Evolutionary conservation across 305 asterid genomes (phyloP).

Genomic region (Fraxinus sp.): DNA sequence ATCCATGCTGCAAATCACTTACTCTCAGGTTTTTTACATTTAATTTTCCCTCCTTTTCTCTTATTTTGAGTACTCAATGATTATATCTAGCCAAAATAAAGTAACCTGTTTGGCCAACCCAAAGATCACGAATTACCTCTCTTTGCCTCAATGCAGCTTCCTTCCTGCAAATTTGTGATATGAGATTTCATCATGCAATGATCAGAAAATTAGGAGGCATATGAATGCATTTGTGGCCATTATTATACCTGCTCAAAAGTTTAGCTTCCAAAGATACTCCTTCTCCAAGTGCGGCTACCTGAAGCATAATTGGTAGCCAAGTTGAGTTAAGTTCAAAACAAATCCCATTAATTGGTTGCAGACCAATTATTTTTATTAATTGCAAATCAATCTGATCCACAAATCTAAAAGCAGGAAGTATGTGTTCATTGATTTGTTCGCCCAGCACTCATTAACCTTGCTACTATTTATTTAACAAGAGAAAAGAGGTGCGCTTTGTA

Average conservation of each 20-base stretch:
- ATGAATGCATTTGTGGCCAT: conserved; percentile 22
- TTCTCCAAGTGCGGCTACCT: conserved; percentile 97
- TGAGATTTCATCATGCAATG: conserved; percentile 24
- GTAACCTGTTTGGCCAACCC: conserved; percentile 14
- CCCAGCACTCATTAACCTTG: background rate
- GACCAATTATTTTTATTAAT: background rate
- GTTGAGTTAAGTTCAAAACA: conserved; percentile 7
- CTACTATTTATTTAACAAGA: background rate
- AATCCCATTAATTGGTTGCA: background rate
- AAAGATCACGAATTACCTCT: conserved; percentile 58
- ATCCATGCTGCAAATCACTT: background rate
- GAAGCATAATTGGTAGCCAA: conserved; percentile 28
- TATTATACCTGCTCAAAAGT: conserved; percentile 75
- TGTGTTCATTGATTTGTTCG: background rate
- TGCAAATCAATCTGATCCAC: background rate
- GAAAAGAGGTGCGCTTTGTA: background rate
- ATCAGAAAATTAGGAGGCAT: conserved; percentile 20
- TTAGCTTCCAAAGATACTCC: conserved; percentile 97
- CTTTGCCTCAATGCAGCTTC: conserved; percentile 93
- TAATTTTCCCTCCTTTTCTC: background rate
- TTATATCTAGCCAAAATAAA: conserved; percentile 13
- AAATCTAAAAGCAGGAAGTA: background rate
- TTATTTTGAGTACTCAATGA: conserved; percentile 11
- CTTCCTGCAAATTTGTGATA: conserved; percentile 58
- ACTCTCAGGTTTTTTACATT: background rate